Base-by-base conservation (phyloP, 768 basidiomycete species). In the Albatrellus ellisii region DNA sequence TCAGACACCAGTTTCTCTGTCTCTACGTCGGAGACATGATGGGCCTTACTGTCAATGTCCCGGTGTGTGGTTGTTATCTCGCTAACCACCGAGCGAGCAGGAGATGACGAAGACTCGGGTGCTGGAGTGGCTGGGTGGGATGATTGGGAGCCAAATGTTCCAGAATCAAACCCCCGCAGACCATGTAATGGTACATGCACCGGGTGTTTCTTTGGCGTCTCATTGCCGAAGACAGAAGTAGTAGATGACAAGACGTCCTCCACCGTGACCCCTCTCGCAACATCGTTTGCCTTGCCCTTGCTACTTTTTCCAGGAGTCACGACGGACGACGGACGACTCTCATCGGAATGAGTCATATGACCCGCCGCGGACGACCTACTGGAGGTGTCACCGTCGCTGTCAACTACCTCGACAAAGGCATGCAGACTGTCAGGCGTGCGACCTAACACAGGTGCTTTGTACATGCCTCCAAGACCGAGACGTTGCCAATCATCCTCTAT, bases 401-500 rank as follows among this genome's bases (percentile, higher is more conserved):
- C 64, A 24, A 82, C 54, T 26, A 67, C 63, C 57, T 80, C 77
- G 10, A 81, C 73, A 53, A 72, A 81, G 2, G 75, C 79, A 59
- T 80, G 79, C 3, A 75, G 70, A 39, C 63, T 68, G 18, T 65
- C 62, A 36, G 56, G 50, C 28, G 57, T 55, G 4, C 28, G 46
- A 47, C 56, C 55, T 26, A 56, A 49, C 10, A 56, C 45, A 7
- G 39, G 43, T 26, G 59, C 46, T 6, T 48, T 48, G 49, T 70
- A 67, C 12, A 75, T 53, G 20, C 63, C 68, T 24, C 63, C 62
- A 11, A 46, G 43, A 47, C 68, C 69, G 24, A 81, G 62, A 35
- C 62, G 63, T 52, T 81, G 75, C 83, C 82, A 84, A 31, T 75
- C 78, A 31, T 75, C 59, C 18, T 76, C 74, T 36, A 63, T 54